Conservation (phyloP, 176 grass and related monocot genomes). For the Calamus simplicifolius region DNA sequence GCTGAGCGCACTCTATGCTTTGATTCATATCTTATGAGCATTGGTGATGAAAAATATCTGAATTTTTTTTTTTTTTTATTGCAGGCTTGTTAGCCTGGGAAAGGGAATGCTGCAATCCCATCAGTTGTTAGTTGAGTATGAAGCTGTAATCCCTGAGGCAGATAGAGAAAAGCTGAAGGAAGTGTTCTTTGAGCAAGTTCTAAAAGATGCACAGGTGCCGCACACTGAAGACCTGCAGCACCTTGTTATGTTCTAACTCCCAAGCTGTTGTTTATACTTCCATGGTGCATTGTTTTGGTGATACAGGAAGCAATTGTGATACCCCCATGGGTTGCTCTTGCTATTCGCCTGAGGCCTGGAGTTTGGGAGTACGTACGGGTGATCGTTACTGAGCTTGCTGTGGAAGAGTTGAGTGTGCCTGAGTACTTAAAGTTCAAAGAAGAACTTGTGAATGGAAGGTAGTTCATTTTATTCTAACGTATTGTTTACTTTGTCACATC, state of each 20-base stretch:
- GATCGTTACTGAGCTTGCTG: constrained; percentile 72
- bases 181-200: constrained; percentile 84
- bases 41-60: too few species aligned
- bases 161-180: constrained; percentile 93
- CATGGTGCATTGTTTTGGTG: too few species aligned
- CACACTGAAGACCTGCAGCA: too few species aligned
- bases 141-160: constrained; percentile 53
- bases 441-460: constrained; percentile 79
- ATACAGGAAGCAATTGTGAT: constrained; percentile 85
- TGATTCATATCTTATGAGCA: too few species aligned
- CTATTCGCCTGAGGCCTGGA: constrained; percentile 87
- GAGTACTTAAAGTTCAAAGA: constrained; percentile 99
- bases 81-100: constrained; percentile 71
- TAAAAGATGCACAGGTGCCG: constrained; percentile 65
- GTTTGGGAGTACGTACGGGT: constrained; percentile 89
- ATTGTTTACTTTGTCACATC: too few species aligned
- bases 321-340: constrained; percentile 80
- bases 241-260: too few species aligned
- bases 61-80: neutral
- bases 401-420: constrained; percentile 82
- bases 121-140: constrained; percentile 86
- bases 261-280: too few species aligned
- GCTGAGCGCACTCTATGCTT: too few species aligned
- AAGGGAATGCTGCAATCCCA: constrained; percentile 94
- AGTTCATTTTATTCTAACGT: neutral